Conservation (phyloP, 2,329 filamentous ascomycete species). For the Colletotrichum sp. region DNA sequence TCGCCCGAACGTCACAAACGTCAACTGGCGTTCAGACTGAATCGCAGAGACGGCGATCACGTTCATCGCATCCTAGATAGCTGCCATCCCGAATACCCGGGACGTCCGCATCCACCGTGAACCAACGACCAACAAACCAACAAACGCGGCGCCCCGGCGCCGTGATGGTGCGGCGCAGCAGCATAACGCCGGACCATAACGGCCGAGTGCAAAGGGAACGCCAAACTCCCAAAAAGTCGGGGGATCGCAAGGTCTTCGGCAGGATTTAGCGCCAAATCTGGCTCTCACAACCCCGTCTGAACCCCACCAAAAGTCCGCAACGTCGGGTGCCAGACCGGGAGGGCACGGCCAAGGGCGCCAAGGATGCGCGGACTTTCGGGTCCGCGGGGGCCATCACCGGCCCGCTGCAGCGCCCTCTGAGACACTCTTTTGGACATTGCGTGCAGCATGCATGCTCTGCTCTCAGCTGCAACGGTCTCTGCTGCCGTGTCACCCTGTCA, state of each 20-base stretch:
- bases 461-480: not conserved
- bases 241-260: not conserved
- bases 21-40: not conserved
- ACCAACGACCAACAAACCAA: not conserved
- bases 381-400: not conserved
- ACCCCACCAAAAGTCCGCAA: not conserved
- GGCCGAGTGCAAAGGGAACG: not conserved
- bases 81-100: not conserved
- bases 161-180: not conserved
- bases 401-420: not conserved
- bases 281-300: not conserved
- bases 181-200: not conserved
- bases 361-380: not conserved
- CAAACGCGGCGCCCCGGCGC: not conserved
- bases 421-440: not conserved
- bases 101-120: not conserved
- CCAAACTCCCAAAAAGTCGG: not conserved
- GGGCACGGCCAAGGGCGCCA: not conserved
- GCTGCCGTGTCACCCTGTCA: not conserved
- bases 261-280: not conserved
- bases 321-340: not conserved
- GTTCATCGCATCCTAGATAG: not conserved
- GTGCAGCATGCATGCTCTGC: not conserved
- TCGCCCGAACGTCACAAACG: not conserved
- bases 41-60: not conserved